These are phyloP conservation scores for Phlyctochytrium planicorne DNA, from an alignment of 192 early-diverging fungal genomes.

Conservation along the genomic window DNA sequence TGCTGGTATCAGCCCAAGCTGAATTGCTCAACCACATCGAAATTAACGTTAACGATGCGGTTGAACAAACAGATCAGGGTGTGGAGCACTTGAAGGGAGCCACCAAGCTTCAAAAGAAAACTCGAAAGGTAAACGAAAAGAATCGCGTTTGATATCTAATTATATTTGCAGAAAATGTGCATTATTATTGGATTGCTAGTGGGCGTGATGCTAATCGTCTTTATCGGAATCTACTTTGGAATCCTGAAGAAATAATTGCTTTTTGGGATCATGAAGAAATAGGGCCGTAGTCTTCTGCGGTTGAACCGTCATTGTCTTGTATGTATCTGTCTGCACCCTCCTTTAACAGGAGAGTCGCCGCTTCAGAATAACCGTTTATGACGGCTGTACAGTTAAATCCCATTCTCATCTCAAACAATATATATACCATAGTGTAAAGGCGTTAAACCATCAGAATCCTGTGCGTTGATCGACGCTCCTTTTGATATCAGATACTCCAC, in stretches of 20 bases:
- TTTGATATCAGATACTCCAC: conserved; percentile 9
- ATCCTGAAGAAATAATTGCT: conserved; percentile 15
- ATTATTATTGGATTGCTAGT: conserved; percentile 50
- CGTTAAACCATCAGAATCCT: conserved; percentile 34
- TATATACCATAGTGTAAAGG: conserved; percentile 36
- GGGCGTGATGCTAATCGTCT: conserved; percentile 30
- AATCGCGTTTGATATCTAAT: background rate
- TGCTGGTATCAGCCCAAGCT: conserved; percentile 74
- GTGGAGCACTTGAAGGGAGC: conserved; percentile 60
- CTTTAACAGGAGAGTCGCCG: conserved; percentile 4
- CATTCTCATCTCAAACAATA: background rate
- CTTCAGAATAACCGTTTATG: conserved; percentile 11
- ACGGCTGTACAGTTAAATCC: background rate
- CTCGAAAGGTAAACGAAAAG: conserved; percentile 38
- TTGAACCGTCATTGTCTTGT: conserved; percentile 1
- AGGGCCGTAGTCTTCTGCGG: background rate
- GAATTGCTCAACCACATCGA: conserved; percentile 73
- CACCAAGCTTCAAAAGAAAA: conserved; percentile 55
- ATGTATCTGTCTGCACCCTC: conserved; percentile 9
- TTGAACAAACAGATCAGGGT: conserved; percentile 62
- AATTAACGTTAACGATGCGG: conserved; percentile 58
- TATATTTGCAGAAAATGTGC: conserved; percentile 52
- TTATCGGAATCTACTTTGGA: conserved; percentile 45
- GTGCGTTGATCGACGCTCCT: conserved; percentile 18
- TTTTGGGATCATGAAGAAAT: background rate